These are phyloP conservation scores for Citrus hindsii DNA, from an alignment of 345 rosid species.

Conservation along the genomic window DNA sequence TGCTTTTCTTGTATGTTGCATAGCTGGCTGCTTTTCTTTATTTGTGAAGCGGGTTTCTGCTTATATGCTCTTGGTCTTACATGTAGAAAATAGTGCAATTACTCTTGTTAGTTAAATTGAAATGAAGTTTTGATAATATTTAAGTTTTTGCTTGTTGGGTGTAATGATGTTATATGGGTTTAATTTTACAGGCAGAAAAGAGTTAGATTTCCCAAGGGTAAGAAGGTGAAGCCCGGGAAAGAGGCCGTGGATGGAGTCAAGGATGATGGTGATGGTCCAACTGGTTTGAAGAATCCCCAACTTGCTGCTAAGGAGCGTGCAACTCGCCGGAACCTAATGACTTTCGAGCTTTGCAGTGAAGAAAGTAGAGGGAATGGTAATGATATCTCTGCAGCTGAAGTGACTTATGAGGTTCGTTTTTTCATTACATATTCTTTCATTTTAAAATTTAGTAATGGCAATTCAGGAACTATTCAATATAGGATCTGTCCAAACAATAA, in stretches of 20 bases:
- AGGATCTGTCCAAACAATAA: neutral
- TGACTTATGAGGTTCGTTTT: conserved; percentile 56
- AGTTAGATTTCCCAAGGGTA: conserved; percentile 90
- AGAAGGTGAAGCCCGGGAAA: conserved; percentile 68
- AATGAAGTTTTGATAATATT: neutral
- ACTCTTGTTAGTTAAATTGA: neutral
- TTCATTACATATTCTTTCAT: neutral
- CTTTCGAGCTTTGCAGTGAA: conserved; percentile 49
- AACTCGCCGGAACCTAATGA: conserved; percentile 49
- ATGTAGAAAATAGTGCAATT: conserved; percentile 50
- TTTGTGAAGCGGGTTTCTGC: neutral
- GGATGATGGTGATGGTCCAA: conserved; percentile 33
- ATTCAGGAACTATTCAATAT: neutral
- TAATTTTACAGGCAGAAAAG: conserved; percentile 63
- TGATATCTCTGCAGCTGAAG: conserved; percentile 51
- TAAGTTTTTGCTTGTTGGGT: neutral
- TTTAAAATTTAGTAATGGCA: neutral
- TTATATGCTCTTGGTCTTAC: conserved; percentile 17
- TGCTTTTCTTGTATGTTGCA: neutral
- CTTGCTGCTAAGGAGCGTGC: conserved; percentile 86
- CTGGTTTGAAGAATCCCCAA: conserved; percentile 37
- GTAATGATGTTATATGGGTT: conserved; percentile 5
- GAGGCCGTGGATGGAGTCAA: conserved; percentile 13
- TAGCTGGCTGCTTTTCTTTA: neutral
- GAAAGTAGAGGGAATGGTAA: conserved; percentile 32